A percentile compares a stretch with the other conserved stretches of the same genome.
Conservation (phyloP, 2,329 filamentous ascomycete species). For the Colletotrichum liaoningense region DNA sequence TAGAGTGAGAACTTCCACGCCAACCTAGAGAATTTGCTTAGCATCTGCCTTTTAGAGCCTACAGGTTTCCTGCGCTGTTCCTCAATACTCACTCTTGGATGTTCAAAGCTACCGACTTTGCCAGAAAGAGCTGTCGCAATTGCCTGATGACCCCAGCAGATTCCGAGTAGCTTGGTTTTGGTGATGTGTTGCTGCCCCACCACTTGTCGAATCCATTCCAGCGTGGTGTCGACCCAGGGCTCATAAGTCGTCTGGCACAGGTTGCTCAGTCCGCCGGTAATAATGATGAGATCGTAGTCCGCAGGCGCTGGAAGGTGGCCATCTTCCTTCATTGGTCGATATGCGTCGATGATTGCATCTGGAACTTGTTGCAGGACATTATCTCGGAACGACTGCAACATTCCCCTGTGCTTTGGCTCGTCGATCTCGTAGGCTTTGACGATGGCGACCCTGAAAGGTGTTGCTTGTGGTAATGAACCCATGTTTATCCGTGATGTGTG, state of each 20-base stretch:
- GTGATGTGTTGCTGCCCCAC: slow-evolving; percentile 24
- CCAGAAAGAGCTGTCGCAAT: slow-evolving; percentile 23
- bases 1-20: not conserved
- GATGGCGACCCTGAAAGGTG: slow-evolving; percentile 26
- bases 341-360: slow-evolving; percentile 19
- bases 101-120: slow-evolving; percentile 21
- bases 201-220: slow-evolving; percentile 23
- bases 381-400: slow-evolving; percentile 26
- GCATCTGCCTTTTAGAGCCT: not conserved
- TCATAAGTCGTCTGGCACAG: slow-evolving; percentile 25
- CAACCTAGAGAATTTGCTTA: slow-evolving; percentile 3
- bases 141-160: slow-evolving; percentile 31
- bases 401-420: slow-evolving; percentile 29
- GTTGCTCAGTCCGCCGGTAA: slow-evolving; percentile 29
- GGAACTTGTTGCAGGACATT: slow-evolving; percentile 16
- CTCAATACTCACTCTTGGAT: slow-evolving; percentile 4
- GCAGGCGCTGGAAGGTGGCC: slow-evolving; percentile 11
- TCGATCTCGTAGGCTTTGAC: slow-evolving; percentile 31
- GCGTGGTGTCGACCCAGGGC: slow-evolving; percentile 26
- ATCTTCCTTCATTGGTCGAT: slow-evolving; percentile 19
- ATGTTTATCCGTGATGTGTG: not conserved
- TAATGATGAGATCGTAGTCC: slow-evolving; percentile 26
- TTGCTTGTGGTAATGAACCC: slow-evolving; percentile 19
- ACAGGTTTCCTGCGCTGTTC: not conserved
- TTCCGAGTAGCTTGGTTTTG: slow-evolving; percentile 16